These are phyloP conservation scores for Basidiobolus meristosporus DNA, from an alignment of 371 early-diverging fungal genomes.

Conservation along the genomic window DNA sequence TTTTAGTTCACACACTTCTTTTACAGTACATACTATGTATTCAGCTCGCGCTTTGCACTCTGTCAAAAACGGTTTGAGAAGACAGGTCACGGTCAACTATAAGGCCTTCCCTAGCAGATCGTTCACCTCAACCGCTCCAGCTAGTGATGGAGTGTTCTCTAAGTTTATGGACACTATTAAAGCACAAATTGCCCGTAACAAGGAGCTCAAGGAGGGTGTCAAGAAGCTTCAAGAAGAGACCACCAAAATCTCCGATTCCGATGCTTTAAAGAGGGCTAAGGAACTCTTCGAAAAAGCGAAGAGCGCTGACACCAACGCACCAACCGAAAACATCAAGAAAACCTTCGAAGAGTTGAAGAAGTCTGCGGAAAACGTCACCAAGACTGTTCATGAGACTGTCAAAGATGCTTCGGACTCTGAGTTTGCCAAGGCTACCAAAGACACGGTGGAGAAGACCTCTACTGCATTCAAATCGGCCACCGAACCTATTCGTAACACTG, in stretches of 20 bases:
- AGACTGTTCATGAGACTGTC: conserved; percentile 49
- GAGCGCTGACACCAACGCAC: conserved; percentile 15
- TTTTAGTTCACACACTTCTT: no score
- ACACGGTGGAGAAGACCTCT: conserved; percentile 23
- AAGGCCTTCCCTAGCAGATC: no score
- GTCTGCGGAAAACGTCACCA: conserved; percentile 53
- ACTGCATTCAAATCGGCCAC: conserved; percentile 32
- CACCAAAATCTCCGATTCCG: conserved; percentile 62
- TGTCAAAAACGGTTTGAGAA: no score
- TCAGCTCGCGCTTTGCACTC: no score
- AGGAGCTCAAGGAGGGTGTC: conserved; percentile 72
- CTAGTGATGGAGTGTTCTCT: neutral
- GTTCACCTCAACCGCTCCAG: no score
- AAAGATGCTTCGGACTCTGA: conserved; percentile 73
- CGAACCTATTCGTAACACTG: conserved; percentile 56
- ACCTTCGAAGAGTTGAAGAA: conserved; percentile 60
- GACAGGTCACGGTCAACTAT: no score
- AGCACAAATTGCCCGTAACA: conserved; percentile 80
- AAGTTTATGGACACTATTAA: conserved; percentile 66
- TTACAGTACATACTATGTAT: no score
- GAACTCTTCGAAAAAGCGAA: conserved; percentile 55
- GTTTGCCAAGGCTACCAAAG: conserved; percentile 61
- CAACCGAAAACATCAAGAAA: conserved; percentile 33
- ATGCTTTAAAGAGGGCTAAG: conserved; percentile 71
- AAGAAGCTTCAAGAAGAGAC: conserved; percentile 76